Evolutionary conservation across 441 rosid genomes (phyloP).

Genomic region (Pelargonium myrrhifolium): DNA sequence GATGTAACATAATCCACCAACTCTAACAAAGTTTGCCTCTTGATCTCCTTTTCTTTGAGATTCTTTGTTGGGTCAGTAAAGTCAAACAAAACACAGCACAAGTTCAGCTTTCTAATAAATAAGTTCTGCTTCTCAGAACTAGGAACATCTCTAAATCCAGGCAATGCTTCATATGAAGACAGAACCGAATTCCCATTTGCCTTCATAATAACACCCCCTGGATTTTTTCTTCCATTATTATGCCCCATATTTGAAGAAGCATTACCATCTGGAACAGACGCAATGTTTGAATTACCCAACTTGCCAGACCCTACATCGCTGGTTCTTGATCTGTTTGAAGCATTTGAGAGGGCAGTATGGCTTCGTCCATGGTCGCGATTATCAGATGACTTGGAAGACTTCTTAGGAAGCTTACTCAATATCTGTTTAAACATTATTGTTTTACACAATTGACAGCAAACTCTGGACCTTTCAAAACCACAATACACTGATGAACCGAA

Average conservation of each 20-base stretch:
- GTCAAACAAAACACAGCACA: conserved; percentile 55
- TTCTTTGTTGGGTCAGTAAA: conserved; percentile 59
- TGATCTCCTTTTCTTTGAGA: conserved; percentile 67
- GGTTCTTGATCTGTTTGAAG: conserved; percentile 43
- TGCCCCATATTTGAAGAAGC: conserved; percentile 16
- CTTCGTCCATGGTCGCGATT: conserved; percentile 44
- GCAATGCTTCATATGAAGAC: conserved; percentile 56
- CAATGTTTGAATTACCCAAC: conserved; percentile 25
- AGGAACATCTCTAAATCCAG: conserved; percentile 69
- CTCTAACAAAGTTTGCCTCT: conserved; percentile 70
- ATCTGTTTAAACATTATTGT: conserved; percentile 67
- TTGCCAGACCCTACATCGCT: conserved; percentile 30
- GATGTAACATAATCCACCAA: conserved; percentile 65
- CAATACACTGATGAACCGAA: conserved; percentile 12
- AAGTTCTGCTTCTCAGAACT: conserved; percentile 62
- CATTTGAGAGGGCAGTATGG: conserved; percentile 31
- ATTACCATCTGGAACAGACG: conserved; percentile 22
- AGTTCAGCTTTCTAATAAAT: conserved; percentile 46
- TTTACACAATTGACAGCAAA: conserved; percentile 16
- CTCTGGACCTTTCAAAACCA: conserved; percentile 15
- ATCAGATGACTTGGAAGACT: conserved; percentile 58
- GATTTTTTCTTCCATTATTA: conserved; percentile 39
- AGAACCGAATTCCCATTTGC: conserved; percentile 42
- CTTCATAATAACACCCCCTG: conserved; percentile 34
- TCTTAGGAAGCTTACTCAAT: conserved; percentile 74